A percentile compares a stretch with the other conserved stretches of the same genome.
Evolutionary conservation across 2,329 filamentous ascomycete species (phyloP).

Genomic region (Coniochaeta prunicola): DNA sequence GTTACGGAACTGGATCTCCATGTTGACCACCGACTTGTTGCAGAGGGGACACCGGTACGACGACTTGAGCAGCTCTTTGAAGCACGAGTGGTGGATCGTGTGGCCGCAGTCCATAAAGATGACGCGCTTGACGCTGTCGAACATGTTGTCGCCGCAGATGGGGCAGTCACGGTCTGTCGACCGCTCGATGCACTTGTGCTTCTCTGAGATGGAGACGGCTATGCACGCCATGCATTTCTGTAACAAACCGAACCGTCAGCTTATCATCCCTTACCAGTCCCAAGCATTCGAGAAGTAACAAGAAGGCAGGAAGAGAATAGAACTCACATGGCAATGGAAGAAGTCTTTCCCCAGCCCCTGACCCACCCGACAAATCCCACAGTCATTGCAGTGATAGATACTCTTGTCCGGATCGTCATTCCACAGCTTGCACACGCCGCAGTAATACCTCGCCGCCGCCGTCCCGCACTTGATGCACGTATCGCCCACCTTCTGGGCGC

Average conservation of each 20-base stretch:
- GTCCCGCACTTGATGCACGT: conserved; percentile 70
- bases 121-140: conserved; percentile 79
- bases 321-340: conserved; percentile 86
- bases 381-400: conserved; percentile 95
- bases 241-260: neutral
- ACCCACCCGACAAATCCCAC: conserved; percentile 88
- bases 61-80: conserved; percentile 76
- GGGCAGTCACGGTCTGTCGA: conserved; percentile 95
- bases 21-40: conserved; percentile 93
- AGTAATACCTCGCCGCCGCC: conserved; percentile 83
- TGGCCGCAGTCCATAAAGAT: conserved; percentile 95
- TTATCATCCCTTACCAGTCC: conserved; percentile 2
- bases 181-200: conserved; percentile 89
- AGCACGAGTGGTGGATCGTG: conserved; percentile 87
- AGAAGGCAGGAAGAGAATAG: neutral
- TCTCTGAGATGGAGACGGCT: conserved; percentile 73
- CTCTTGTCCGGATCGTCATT: conserved; percentile 85
- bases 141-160: conserved; percentile 95
- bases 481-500: conserved; percentile 74
- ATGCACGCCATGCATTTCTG: conserved; percentile 92
- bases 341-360: conserved; percentile 93
- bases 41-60: conserved; percentile 97
- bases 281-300: too few species aligned
- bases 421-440: conserved; percentile 92
- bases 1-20: conserved; percentile 91